Evolutionary conservation across 2,329 filamentous ascomycete species (phyloP).

Genomic region (Aspergillus intermedius): DNA sequence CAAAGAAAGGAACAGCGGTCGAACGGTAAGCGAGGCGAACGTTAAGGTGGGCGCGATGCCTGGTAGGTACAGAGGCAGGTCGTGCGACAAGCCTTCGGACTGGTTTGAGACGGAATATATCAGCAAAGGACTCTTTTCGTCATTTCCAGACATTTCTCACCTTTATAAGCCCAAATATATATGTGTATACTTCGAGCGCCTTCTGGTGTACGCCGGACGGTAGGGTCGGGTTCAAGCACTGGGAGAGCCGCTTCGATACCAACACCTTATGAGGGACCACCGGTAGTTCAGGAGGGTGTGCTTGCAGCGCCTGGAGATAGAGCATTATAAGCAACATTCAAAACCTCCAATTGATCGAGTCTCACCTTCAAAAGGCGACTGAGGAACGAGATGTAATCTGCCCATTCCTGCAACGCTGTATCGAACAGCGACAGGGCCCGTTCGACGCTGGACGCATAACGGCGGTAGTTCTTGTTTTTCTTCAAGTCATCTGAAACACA

Average conservation of each 20-base stretch:
- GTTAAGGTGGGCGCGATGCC: conserved; percentile 83
- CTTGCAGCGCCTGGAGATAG: conserved; percentile 69
- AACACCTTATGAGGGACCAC: conserved; percentile 73
- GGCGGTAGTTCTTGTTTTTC: conserved; percentile 66
- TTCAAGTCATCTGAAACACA: conserved; percentile 30
- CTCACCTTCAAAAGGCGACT: conserved; percentile 79
- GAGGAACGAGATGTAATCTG: conserved; percentile 96
- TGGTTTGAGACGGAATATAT: conserved; percentile 21
- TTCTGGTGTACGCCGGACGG: conserved; percentile 98
- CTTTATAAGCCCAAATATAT: conserved; percentile 81
- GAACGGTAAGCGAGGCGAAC: conserved; percentile 88
- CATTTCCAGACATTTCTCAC: conserved; percentile 34
- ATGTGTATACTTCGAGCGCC: conserved; percentile 84
- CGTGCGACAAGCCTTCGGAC: conserved; percentile 67
- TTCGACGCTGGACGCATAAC: conserved; percentile 85
- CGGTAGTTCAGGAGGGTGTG: conserved; percentile 64
- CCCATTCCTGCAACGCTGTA: conserved; percentile 93
- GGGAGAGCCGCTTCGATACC: conserved; percentile 84
- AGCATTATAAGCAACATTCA: too few species aligned
- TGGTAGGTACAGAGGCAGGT: conserved; percentile 82
- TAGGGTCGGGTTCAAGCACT: conserved; percentile 88
- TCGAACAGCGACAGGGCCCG: conserved; percentile 85
- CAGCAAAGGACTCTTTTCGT: conserved; percentile 4
- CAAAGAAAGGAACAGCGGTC: conserved; percentile 75
- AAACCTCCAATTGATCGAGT: conserved; percentile 3